These are phyloP conservation scores for Brasilioporus rufonigricans DNA, from an alignment of 768 basidiomycete genomes.

Conservation along the genomic window DNA sequence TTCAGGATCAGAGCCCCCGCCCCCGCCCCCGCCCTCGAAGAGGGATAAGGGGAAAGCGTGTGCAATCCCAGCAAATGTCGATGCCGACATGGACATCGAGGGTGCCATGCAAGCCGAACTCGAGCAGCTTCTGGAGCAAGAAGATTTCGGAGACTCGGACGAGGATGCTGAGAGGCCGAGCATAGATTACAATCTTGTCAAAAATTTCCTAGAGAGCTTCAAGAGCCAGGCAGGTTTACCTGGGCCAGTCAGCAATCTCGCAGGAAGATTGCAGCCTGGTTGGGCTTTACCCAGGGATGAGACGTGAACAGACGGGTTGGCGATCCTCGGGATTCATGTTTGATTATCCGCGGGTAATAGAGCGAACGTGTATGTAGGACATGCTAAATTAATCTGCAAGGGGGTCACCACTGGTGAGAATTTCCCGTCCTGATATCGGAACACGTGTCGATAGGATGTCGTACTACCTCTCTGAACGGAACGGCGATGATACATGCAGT, in stretches of 20 bases:
- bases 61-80: constrained; percentile 35
- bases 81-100: constrained; percentile 68
- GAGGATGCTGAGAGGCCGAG: constrained; percentile 46
- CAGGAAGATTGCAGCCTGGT: constrained; percentile 75
- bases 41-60: constrained; percentile 46
- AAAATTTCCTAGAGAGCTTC: constrained; percentile 96
- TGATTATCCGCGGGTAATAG: neutral
- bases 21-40: constrained; percentile 22
- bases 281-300: constrained; percentile 76
- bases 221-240: constrained; percentile 86
- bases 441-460: neutral
- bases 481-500: constrained; percentile 77
- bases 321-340: neutral
- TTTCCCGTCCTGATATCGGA: neutral
- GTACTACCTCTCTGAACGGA: neutral
- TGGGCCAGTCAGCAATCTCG: constrained; percentile 90
- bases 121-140: constrained; percentile 53
- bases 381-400: neutral
- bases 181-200: constrained; percentile 89
- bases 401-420: neutral
- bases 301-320: constrained; percentile 23
- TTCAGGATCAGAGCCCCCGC: constrained; percentile 13
- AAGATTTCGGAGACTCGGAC: constrained; percentile 47
- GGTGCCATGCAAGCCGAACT: constrained; percentile 90
- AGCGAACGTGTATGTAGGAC: neutral